A percentile compares a stretch with the other conserved stretches of the same genome.
These are phyloP conservation scores for Nemania sp. DNA, from an alignment of 2,329 filamentous ascomycete species.

Conservation along the genomic window DNA sequence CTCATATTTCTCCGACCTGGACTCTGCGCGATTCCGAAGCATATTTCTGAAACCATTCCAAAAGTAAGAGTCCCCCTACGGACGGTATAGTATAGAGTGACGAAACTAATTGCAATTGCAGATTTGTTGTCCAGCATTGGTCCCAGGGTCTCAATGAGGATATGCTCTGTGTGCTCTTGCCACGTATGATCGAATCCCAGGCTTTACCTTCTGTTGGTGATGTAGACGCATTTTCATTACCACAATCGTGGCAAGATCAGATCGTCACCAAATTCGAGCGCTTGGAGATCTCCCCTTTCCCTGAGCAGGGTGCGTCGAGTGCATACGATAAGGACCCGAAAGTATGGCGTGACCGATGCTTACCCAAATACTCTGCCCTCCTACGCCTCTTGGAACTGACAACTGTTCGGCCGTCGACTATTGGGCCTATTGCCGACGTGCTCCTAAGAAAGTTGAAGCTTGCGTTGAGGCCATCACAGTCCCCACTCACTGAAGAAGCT, in stretches of 20 bases:
- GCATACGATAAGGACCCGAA: conserved; percentile 63
- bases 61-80: conserved; percentile 56
- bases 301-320: conserved; percentile 58
- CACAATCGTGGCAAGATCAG: conserved; percentile 73
- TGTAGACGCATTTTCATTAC: conserved; percentile 60
- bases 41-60: conserved; percentile 83
- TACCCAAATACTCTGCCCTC: conserved; percentile 71
- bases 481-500: conserved; percentile 64
- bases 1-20: conserved; percentile 75
- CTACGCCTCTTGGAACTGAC: conserved; percentile 66
- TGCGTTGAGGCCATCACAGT: conserved; percentile 64
- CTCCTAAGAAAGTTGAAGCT: conserved; percentile 69
- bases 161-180: conserved; percentile 69
- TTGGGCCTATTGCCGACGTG: conserved; percentile 67
- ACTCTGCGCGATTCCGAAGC: conserved; percentile 73
- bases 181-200: conserved; percentile 62
- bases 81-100: not conserved
- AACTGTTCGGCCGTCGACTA: conserved; percentile 67
- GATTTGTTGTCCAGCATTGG: conserved; percentile 79
- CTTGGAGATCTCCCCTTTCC: conserved; percentile 66
- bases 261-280: conserved; percentile 72
- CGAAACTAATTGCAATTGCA: conserved; percentile 46
- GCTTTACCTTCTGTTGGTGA: conserved; percentile 59
- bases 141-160: conserved; percentile 67
- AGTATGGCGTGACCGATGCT: conserved; percentile 64